Percentiles rank a stretch among this genome's conserved stretches.
Evolutionary conservation across 208 protist genomes (phyloP).

Genomic region (Leishmania amazonensis): DNA sequence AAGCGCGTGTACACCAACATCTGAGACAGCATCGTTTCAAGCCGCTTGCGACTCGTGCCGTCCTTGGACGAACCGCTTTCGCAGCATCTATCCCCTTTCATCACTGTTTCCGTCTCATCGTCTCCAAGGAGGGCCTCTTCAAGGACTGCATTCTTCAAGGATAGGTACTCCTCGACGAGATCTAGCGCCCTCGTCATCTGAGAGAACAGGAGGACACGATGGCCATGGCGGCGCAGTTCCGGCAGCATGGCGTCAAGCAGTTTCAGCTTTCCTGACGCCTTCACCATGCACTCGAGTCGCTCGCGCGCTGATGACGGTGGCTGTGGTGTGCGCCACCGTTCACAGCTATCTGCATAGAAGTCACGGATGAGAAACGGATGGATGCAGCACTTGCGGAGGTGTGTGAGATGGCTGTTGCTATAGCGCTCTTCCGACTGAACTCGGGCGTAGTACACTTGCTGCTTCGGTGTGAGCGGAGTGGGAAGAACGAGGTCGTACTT

Average conservation of each 20-base stretch:
- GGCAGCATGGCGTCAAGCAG: conserved; percentile 93
- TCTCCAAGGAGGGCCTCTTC: background rate
- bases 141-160: conserved; percentile 14
- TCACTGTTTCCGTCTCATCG: background rate
- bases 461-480: conserved; percentile 85
- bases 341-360: background rate
- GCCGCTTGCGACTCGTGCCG: too few species aligned
- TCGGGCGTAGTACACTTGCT: conserved; percentile 87
- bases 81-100: background rate
- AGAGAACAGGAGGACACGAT: conserved; percentile 96
- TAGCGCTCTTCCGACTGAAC: conserved; percentile 28
- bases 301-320: background rate
- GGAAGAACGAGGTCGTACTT: conserved; percentile 69
- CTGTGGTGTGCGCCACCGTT: background rate
- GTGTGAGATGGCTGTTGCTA: conserved; percentile 37
- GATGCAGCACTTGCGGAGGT: conserved; percentile 52
- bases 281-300: conserved; percentile 36
- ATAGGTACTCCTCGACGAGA: conserved; percentile 93
- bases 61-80: background rate
- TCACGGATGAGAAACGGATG: conserved; percentile 54
- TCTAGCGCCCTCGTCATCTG: conserved; percentile 96
- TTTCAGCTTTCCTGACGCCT: conserved; percentile 83
- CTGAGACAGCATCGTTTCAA: background rate
- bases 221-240: conserved; percentile 75
- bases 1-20: conserved; percentile 81